phyloP scores from a whole-genome alignment of 2,329 filamentous ascomycete species.

The Pezicula rhizophila region DNA sequence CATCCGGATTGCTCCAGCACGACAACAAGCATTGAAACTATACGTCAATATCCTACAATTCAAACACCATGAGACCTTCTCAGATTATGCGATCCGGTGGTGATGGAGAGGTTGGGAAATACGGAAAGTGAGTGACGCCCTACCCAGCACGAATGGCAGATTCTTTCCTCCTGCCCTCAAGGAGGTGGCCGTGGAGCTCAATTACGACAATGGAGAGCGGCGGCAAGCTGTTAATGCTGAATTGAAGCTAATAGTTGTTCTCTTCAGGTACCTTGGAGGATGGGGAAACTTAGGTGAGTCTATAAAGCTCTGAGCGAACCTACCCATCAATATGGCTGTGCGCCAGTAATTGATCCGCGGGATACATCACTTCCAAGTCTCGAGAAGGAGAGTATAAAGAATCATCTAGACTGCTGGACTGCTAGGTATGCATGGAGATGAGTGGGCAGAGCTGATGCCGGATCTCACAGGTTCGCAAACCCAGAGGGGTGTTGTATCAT shows the following conservation, averaged over 20 bases:
- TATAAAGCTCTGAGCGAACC: constrained; percentile 4
- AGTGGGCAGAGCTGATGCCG: constrained; percentile 16
- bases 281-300: constrained; percentile 30
- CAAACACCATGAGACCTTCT: constrained; percentile 28
- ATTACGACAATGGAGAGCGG: constrained; percentile 6
- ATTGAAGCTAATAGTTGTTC: constrained; percentile 16
- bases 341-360: neutral
- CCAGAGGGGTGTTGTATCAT: constrained; percentile 61
- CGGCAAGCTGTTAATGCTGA: neutral
- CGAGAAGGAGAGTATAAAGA: neutral
- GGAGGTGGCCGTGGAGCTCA: constrained; percentile 3
- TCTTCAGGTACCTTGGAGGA: constrained; percentile 24
- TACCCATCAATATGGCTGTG: neutral
- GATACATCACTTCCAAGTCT: neutral
- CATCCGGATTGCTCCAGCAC: constrained; percentile 2
- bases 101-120: constrained; percentile 26
- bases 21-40: constrained; percentile 18
- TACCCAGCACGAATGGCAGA: constrained; percentile 2
- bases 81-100: constrained; percentile 26
- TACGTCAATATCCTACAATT: constrained; percentile 6
- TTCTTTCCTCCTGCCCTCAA: constrained; percentile 5
- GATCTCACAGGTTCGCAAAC: constrained; percentile 44
- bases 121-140: constrained; percentile 28
- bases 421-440: neutral
- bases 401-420: neutral